These are phyloP conservation scores for Tulasnella sp. DNA, from an alignment of 768 basidiomycete species.

Conservation along the genomic window DNA sequence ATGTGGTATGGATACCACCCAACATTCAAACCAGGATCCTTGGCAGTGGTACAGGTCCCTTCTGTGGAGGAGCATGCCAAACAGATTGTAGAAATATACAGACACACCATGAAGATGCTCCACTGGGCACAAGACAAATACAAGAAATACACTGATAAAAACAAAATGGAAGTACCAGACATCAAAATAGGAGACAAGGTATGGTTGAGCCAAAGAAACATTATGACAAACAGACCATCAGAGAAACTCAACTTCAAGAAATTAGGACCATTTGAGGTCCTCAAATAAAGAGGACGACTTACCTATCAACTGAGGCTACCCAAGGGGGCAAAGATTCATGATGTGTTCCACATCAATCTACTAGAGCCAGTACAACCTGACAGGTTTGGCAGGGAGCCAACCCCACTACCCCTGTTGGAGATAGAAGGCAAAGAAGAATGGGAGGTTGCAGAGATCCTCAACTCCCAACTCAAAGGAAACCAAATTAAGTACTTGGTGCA, in stretches of 20 bases:
- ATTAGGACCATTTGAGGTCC: conserved; percentile 15
- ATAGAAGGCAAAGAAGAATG: neutral
- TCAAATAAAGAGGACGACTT: neutral
- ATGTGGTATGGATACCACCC: conserved; percentile 27
- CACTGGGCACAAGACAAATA: neutral
- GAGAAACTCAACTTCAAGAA: conserved; percentile 14
- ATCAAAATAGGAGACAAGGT: no score
- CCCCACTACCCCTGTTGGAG: neutral
- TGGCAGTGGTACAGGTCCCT: no score
- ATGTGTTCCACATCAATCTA: neutral
- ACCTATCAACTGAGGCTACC: conserved; percentile 9
- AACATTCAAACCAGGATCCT: neutral
- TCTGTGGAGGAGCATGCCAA: conserved; percentile 1
- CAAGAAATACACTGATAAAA: neutral
- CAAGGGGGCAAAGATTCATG: neutral
- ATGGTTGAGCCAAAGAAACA: neutral
- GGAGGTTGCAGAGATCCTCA: neutral
- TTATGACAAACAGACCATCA: conserved; percentile 10
- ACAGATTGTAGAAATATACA: neutral
- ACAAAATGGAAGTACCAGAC: no score
- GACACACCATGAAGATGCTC: neutral
- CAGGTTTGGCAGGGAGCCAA: neutral
- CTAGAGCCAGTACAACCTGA: conserved; percentile 6
- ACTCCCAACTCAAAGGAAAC: no score
- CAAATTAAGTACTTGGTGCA: neutral